These are phyloP conservation scores for Hymenoscyphus infarciens DNA, from an alignment of 2,329 filamentous ascomycete genomes.

Conservation along the genomic window DNA sequence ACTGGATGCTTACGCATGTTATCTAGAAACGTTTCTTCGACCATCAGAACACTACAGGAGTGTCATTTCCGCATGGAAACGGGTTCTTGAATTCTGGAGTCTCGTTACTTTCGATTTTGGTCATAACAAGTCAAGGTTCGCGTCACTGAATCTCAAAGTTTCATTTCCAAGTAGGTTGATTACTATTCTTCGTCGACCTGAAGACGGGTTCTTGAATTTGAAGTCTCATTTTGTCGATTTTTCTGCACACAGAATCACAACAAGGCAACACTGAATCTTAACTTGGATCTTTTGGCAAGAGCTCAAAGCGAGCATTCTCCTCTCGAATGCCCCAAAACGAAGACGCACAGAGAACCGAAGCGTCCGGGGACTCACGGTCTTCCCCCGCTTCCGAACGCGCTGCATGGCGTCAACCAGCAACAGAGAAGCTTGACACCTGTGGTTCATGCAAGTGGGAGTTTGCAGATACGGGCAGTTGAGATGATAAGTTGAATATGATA, in stretches of 20 bases:
- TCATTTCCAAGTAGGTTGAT: not conserved
- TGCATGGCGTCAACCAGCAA: not conserved
- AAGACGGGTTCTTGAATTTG: not conserved
- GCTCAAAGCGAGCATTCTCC: not conserved
- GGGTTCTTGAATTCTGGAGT: too few relatives aligned
- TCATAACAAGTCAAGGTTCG: too few relatives aligned
- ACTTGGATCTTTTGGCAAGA: not conserved
- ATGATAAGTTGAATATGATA: not conserved
- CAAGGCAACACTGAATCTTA: not conserved
- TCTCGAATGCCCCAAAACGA: not conserved
- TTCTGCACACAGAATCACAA: not conserved
- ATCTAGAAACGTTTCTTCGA: not conserved
- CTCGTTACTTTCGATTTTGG: too few relatives aligned
- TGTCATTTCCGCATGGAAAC: too few relatives aligned
- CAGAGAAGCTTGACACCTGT: not conserved
- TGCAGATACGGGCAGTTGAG: not conserved
- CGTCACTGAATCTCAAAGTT: not conserved
- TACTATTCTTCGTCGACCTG: not conserved
- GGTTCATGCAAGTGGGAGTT: conserved; percentile 1
- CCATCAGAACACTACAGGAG: not conserved
- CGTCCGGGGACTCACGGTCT: not conserved
- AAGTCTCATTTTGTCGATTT: not conserved
- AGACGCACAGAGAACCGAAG: too few relatives aligned
- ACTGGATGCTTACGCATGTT: not conserved
- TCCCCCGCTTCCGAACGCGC: not conserved